Evolutionary conservation across 129 eudicot genomes (phyloP), one percentile per base, ranked within the genome.

Genomic region (Scalesia atractyloides): DNA sequence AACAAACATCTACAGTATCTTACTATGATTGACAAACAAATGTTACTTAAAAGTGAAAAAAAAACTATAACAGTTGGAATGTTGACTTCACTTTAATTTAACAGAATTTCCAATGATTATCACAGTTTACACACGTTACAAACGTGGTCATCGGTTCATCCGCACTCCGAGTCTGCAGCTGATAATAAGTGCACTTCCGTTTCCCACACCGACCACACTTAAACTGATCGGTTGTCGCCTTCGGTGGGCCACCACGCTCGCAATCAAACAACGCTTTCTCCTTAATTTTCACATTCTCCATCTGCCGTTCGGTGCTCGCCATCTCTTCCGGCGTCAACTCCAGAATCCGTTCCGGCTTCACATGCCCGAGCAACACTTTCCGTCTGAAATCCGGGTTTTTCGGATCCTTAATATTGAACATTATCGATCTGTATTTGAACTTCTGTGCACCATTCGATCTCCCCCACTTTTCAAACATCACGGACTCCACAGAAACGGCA

Each of bases 71-170:
- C 37, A 53, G 12, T 76, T 60, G 20, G n/a, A 50, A 48, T 7
- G 66, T 66, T 6, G 54, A 39, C 9, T 47, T 70, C 66, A 62
- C 80, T 69, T 58, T 61, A 68, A 34, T 48, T 67, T 65, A 89
- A 76, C 88, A 85, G 82, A 87, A 90, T 83, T 88, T 92, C 96
- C 96, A 92, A 63, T 82, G 97, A 44, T 92, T 89, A 33, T 87
- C 86, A 73, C 98, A 89, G 89, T 89, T 89, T 49, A 89, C 94
- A 58, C 97, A 89, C 1, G 91, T 92, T 14, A 89, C 94, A 58
- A 79, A 89, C n/a, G 96, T 92, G 1, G 94, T 92, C 96, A 89
- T 89, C 5, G 97, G 97, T 74, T 87, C 97, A 85, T 87, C 97
- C 5, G 97, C 94, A 85, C 97, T 87, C 51, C 96, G 76, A 24